Evolutionary conservation across 371 early-diverging fungal genomes (phyloP).

Genomic region (Circinella minor): DNA sequence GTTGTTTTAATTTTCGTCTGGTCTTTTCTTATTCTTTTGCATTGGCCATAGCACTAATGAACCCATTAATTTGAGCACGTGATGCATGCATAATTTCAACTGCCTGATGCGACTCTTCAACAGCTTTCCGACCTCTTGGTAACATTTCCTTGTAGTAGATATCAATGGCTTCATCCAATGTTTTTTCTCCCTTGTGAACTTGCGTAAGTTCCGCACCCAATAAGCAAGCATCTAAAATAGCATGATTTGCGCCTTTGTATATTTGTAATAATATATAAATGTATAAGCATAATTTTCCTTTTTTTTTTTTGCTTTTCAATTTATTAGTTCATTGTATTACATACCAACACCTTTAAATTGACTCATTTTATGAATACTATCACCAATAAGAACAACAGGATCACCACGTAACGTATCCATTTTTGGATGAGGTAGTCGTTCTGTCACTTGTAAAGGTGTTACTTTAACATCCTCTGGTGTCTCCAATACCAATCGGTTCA

Average conservation of each 20-base stretch:
- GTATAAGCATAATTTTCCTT: neutral
- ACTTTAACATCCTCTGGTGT: constrained; percentile 4
- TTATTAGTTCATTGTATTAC: neutral
- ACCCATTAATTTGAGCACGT: constrained; percentile 2
- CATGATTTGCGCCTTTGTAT: constrained; percentile 38
- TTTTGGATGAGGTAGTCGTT: constrained; percentile 18
- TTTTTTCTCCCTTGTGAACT: constrained; percentile 16
- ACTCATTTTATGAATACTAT: constrained; percentile 31
- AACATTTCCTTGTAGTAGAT: constrained; percentile 32
- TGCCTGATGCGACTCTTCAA: constrained; percentile 30
- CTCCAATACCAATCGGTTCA: neutral
- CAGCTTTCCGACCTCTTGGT: constrained; percentile 29
- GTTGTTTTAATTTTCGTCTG: no score
- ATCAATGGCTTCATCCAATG: constrained; percentile 23
- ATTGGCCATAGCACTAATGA: neutral
- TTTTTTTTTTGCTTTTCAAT: no score
- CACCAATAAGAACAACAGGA: constrained; percentile 24
- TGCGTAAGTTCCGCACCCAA: constrained; percentile 23
- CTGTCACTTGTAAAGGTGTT: constrained; percentile 9
- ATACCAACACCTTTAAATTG: constrained; percentile 28
- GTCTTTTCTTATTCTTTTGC: no score
- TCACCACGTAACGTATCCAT: neutral
- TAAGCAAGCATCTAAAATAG: constrained; percentile 32
- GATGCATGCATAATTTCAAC: constrained; percentile 12
- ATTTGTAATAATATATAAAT: neutral